These are phyloP conservation scores for Phytophthora ramorum DNA, from an alignment of 352 stramenopile genomes.

Conservation along the genomic window DNA sequence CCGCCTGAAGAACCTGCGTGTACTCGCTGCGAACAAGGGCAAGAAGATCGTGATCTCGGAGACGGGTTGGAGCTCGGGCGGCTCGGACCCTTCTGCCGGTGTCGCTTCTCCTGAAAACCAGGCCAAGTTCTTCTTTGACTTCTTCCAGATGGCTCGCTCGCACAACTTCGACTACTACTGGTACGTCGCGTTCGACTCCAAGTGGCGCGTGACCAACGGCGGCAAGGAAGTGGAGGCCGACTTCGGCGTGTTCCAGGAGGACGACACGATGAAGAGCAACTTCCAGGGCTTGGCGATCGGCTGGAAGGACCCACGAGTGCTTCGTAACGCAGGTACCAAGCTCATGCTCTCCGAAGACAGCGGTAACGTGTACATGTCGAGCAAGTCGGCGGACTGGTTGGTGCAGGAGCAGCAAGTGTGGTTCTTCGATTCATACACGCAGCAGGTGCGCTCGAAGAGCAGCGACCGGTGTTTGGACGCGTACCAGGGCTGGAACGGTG, in stretches of 20 bases:
- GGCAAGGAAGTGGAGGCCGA: slow-evolving; percentile 65
- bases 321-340: slow-evolving; percentile 42
- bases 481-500: slow-evolving; percentile 57
- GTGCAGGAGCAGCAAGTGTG: slow-evolving; percentile 65
- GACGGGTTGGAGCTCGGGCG: slow-evolving; percentile 67
- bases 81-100: slow-evolving; percentile 33
- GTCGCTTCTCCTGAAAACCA: slow-evolving; percentile 59
- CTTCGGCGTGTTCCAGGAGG: slow-evolving; percentile 68
- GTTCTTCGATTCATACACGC: slow-evolving; percentile 63
- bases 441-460: slow-evolving; percentile 70
- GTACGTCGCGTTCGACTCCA: slow-evolving; percentile 74
- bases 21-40: slow-evolving; percentile 46
- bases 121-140: slow-evolving; percentile 75
- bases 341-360: slow-evolving; percentile 49
- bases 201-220: slow-evolving; percentile 58
- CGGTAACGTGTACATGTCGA: slow-evolving; percentile 47
- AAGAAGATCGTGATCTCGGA: slow-evolving; percentile 80
- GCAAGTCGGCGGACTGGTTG: slow-evolving; percentile 52
- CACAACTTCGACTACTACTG: slow-evolving; percentile 76
- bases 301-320: slow-evolving; percentile 31
- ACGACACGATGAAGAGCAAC: slow-evolving; percentile 64
- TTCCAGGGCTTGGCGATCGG: slow-evolving; percentile 52
- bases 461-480: slow-evolving; percentile 73
- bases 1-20: slow-evolving; percentile 56
- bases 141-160: slow-evolving; percentile 58